A percentile compares a stretch with the other conserved stretches of the same genome.
phyloP scores from a whole-genome alignment of 768 basidiomycete genomes.

The Zangia roseola region DNA sequence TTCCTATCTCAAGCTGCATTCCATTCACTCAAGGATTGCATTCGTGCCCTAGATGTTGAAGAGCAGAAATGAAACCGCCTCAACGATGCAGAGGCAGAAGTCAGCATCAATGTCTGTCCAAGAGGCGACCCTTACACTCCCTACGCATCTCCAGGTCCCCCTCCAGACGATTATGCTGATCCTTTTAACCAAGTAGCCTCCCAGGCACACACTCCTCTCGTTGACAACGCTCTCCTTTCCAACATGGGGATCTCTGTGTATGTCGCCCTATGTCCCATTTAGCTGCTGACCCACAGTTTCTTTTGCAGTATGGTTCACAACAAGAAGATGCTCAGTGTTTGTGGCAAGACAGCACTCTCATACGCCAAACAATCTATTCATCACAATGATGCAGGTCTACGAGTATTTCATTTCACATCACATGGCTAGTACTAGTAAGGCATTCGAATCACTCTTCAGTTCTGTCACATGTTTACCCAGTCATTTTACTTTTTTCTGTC shows the following conservation, averaged over 20 bases:
- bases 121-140: constrained; percentile 75
- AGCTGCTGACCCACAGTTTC: neutral
- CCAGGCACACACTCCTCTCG: constrained; percentile 77
- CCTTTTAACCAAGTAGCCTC: constrained; percentile 51
- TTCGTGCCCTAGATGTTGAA: constrained; percentile 81
- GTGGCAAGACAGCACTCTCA: constrained; percentile 90
- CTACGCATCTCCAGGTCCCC: constrained; percentile 52
- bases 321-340: constrained; percentile 89
- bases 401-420: constrained; percentile 99
- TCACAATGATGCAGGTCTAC: constrained; percentile 99
- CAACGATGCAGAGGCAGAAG: constrained; percentile 72
- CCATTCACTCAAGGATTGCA: constrained; percentile 82
- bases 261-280: constrained; percentile 33
- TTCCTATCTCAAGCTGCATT: constrained; percentile 87
- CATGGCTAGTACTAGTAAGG: constrained; percentile 97
- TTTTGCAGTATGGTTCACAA: constrained; percentile 88
- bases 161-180: constrained; percentile 50
- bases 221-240: constrained; percentile 82
- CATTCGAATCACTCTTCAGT: constrained; percentile 95
- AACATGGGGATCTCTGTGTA: constrained; percentile 90
- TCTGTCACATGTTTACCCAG: constrained; percentile 98
- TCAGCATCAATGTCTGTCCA: constrained; percentile 57
- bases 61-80: constrained; percentile 81
- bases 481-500: constrained; percentile 97
- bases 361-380: constrained; percentile 93